Percentiles rank a stretch among this genome's conserved stretches.
These are phyloP conservation scores for Mycena sanguinolenta DNA, from an alignment of 768 basidiomycete genomes.

Conservation along the genomic window DNA sequence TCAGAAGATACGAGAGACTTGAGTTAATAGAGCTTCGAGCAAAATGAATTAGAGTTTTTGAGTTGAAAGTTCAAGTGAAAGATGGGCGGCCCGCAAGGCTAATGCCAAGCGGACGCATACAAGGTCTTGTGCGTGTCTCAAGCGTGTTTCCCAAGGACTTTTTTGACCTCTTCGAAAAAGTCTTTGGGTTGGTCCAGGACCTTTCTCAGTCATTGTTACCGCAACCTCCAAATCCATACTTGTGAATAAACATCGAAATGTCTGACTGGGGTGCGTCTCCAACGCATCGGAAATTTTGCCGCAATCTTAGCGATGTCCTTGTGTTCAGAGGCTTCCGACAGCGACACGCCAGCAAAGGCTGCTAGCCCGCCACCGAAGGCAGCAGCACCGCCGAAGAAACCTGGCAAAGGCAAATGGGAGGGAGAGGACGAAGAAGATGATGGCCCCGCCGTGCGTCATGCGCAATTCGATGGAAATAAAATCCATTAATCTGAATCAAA, in stretches of 20 bases:
- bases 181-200: too few relatives aligned
- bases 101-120: too few relatives aligned
- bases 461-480: neutral
- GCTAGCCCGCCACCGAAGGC: conserved; percentile 37
- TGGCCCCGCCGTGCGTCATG: conserved; percentile 75
- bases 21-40: too few relatives aligned
- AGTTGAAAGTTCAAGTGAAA: too few relatives aligned
- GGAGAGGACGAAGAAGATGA: conserved; percentile 93
- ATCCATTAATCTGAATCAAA: conserved; percentile 23
- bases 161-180: neutral
- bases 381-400: conserved; percentile 41
- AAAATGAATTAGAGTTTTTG: too few relatives aligned
- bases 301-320: conserved; percentile 5
- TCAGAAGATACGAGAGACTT: too few relatives aligned
- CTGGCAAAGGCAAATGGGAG: conserved; percentile 72
- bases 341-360: conserved; percentile 49
- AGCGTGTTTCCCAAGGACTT: neutral
- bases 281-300: conserved; percentile 33
- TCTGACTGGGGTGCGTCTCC: conserved; percentile 56
- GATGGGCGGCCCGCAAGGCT: too few relatives aligned
- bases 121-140: too few relatives aligned
- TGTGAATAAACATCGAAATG: conserved; percentile 40
- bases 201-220: neutral
- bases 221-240: neutral
- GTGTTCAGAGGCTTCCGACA: conserved; percentile 46